A percentile compares a stretch with the other conserved stretches of the same genome.
These are phyloP conservation scores for Metarhizium sp. DNA, from an alignment of 2,329 filamentous ascomycete species.

Conservation along the genomic window DNA sequence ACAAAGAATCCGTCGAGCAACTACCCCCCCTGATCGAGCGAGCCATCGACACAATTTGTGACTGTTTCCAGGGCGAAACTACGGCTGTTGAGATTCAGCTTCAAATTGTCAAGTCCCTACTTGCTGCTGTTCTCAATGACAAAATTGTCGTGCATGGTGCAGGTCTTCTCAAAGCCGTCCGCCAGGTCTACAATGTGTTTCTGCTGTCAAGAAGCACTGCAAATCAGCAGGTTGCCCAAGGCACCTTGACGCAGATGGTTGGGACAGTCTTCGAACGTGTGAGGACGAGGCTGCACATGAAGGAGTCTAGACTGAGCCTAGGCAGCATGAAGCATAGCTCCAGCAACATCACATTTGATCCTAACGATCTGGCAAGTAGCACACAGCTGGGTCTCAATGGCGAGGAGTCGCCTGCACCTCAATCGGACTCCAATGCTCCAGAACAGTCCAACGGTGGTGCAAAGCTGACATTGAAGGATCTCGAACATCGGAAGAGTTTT, in stretches of 20 bases:
- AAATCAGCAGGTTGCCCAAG: conserved; percentile 96
- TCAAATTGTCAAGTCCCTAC: conserved; percentile 93
- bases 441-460: conserved; percentile 27
- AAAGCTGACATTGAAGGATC: conserved; percentile 57
- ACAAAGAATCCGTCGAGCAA: conserved; percentile 28
- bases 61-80: conserved; percentile 95
- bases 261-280: conserved; percentile 96
- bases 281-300: conserved; percentile 75
- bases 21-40: conserved; percentile 79
- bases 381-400: conserved; percentile 27
- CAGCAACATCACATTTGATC: conserved; percentile 43
- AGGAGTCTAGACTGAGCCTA: conserved; percentile 63
- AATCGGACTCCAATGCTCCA: conserved; percentile 18
- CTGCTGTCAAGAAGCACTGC: conserved; percentile 85
- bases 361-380: conserved; percentile 29
- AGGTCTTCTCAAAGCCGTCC: conserved; percentile 88
- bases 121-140: conserved; percentile 93
- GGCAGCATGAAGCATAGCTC: conserved; percentile 41
- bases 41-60: conserved; percentile 98
- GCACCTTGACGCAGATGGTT: conserved; percentile 96
- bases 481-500: conserved; percentile 60
- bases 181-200: conserved; percentile 98
- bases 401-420: conserved; percentile 24
- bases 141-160: conserved; percentile 98
- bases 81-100: conserved; percentile 88